A percentile compares a stretch with the other conserved stretches of the same genome.
phyloP scores from a whole-genome alignment of 257 asterid genomes.

The Apocynum venetum region DNA sequence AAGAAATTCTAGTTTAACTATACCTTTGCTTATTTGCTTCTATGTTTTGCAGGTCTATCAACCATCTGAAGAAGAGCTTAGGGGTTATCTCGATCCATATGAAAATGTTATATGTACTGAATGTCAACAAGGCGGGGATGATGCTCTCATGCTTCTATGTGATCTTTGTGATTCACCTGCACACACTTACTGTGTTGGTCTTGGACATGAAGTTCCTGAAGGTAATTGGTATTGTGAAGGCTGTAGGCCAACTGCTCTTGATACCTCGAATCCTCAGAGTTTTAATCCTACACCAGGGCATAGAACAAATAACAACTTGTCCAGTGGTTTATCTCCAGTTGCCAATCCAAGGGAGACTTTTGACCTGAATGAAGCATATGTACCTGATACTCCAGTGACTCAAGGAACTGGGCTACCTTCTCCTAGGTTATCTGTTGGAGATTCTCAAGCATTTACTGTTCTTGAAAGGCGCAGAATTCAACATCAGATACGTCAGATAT shows the following conservation, averaged over 20 bases:
- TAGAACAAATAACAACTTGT: constrained; percentile 35
- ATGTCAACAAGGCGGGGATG: constrained; percentile 83
- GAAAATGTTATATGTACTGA: constrained; percentile 68
- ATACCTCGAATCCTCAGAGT: constrained; percentile 42
- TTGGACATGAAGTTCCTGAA: constrained; percentile 86
- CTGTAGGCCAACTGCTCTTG: constrained; percentile 73
- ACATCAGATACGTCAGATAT: constrained; percentile 56
- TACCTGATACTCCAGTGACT: constrained; percentile 64
- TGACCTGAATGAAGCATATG: constrained; percentile 70
- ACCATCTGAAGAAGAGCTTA: constrained; percentile 93
- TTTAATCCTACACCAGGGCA: constrained; percentile 39
- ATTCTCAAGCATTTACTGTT: constrained; percentile 54
- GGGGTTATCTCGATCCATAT: constrained; percentile 74
- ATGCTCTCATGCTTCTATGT: constrained; percentile 80
- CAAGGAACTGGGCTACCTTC: constrained; percentile 42
- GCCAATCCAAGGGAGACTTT: constrained; percentile 51
- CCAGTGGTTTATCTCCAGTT: constrained; percentile 47
- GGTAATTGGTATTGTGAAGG: constrained; percentile 96
- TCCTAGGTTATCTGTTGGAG: constrained; percentile 41
- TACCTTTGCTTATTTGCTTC: constrained; percentile 6
- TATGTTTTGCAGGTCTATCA: constrained; percentile 64
- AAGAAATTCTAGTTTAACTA: neutral
- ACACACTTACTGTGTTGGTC: constrained; percentile 84
- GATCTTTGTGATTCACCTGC: constrained; percentile 92
- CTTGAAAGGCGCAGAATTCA: constrained; percentile 70